Evolutionary conservation across 2,329 filamentous ascomycete species (phyloP), one percentile per base, ranked within the genome.

Genomic region (Grosmannia huntii): DNA sequence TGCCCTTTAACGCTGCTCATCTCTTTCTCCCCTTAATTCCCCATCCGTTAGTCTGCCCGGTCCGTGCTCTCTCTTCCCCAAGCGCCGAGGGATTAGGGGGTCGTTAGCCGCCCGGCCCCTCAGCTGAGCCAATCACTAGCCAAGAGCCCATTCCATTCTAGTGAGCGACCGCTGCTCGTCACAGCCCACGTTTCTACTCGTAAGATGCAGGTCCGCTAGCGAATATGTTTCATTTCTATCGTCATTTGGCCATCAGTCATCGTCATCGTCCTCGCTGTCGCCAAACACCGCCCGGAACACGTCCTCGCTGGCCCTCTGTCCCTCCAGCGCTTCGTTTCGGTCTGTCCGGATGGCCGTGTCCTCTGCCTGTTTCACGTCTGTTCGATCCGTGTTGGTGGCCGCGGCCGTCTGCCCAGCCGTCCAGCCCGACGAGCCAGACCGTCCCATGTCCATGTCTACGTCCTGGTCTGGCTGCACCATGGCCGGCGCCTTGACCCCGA

Each of bases 251-350:
- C 4, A 16, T 38, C 48, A 56, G 25, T 27, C 57, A 9, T 63
- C 65, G 3, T 68, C 66, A 14, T 89, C 86, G 64, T 89, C 87
- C 63, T 87, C 86, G 66, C 87, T 87, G 68, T 90, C 89, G 6
- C 91, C 92, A 78, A 97, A 97, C 33, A 97, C 90, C n/a, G 90
- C 89, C 64, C 83, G 89, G 65, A 96, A 90, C 0, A 96, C 85
- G 50, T 87, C 88, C 54, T 91, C 89, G 19, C 86, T 84, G 0
- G 90, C 88, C 57, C 83, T 79, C 65, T 84, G 77, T 0, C 80
- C 85, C 66, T 95, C 88, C 11, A 95, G 67, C 4, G 87, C 88
- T 59, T 90, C 86, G 65, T 96, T 96, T 63, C 76, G 81, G 62
- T 89, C 87, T 0, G 84, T 79, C 68, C 95, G 82, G 27, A 94